These are phyloP conservation scores for Malania oleifera DNA, from an alignment of 164 flowering plant genomes.

Conservation along the genomic window DNA sequence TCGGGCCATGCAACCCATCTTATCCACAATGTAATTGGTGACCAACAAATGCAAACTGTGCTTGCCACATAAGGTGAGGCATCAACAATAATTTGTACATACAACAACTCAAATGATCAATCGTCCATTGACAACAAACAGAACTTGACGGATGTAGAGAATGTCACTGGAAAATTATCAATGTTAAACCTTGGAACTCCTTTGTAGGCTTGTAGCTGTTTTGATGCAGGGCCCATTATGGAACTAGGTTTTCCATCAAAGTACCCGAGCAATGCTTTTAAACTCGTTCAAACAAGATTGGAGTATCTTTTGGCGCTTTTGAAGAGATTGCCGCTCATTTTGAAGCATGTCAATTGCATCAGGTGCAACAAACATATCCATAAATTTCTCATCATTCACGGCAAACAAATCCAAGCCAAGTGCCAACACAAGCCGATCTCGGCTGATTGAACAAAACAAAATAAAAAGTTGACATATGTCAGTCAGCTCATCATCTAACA, in stretches of 20 bases:
- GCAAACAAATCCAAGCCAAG: slow-evolving; percentile 89
- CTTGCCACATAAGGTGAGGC: no score
- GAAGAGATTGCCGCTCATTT: slow-evolving; percentile 71
- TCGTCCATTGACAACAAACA: no score
- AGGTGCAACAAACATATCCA: slow-evolving; percentile 98
- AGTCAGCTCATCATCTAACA: no score
- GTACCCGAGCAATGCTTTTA: slow-evolving; percentile 68
- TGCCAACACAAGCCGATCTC: slow-evolving; percentile 74
- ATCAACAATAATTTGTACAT: no score
- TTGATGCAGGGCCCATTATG: background rate
- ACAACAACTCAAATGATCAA: no score
- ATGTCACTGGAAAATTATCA: no score
- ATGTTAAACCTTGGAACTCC: slow-evolving; percentile 1
- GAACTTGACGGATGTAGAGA: no score
- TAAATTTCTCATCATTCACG: slow-evolving; percentile 84
- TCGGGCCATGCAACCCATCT: no score
- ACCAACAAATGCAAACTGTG: no score
- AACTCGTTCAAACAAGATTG: slow-evolving; percentile 90
- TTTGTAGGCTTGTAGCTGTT: background rate
- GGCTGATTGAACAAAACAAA: slow-evolving; percentile 36
- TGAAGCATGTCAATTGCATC: slow-evolving; percentile 77
- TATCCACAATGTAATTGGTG: no score
- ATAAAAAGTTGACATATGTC: no score
- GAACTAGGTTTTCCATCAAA: slow-evolving; percentile 26
- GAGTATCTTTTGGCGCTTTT: slow-evolving; percentile 84